A percentile compares a stretch with the other conserved stretches of the same genome.
Evolutionary conservation across 179 eudicot genomes (phyloP).

Genomic region (Beta lomatogona): DNA sequence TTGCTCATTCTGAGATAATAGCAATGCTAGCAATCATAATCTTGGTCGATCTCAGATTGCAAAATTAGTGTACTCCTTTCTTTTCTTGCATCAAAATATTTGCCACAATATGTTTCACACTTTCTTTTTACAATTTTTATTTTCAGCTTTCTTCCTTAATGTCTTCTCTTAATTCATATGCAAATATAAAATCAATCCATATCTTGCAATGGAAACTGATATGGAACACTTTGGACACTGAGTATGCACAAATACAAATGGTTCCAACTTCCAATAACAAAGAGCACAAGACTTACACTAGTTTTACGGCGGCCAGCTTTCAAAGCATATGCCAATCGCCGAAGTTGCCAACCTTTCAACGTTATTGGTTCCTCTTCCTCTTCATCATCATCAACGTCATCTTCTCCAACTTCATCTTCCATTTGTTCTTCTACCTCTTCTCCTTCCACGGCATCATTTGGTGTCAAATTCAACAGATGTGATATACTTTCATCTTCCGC

Average conservation of each 20-base stretch:
- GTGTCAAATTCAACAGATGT: constrained; percentile 40
- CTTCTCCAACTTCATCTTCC: constrained; percentile 24
- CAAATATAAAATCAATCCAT: not conserved
- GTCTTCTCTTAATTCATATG: not conserved
- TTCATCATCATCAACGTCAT: constrained; percentile 27
- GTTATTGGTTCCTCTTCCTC: constrained; percentile 48
- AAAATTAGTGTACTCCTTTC: not conserved
- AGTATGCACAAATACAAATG: not conserved
- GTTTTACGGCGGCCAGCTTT: constrained; percentile 89
- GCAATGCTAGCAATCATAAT: not conserved
- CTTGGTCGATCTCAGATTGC: not conserved
- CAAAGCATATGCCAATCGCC: constrained; percentile 81
- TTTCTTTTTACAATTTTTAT: not conserved
- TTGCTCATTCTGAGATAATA: not conserved
- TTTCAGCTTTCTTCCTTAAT: not conserved
- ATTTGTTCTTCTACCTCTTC: constrained; percentile 26
- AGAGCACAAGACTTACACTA: constrained; percentile 51
- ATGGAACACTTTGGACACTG: not conserved
- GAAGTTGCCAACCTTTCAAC: constrained; percentile 83
- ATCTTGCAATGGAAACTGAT: not conserved
- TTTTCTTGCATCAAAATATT: not conserved
- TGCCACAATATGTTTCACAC: not conserved
- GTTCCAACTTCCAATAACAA: not conserved
- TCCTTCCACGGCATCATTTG: constrained; percentile 32
- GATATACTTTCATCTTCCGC: constrained; percentile 65